Evolutionary conservation across 768 basidiomycete species (phyloP).

Genomic region (Hericium rajendrae): DNA sequence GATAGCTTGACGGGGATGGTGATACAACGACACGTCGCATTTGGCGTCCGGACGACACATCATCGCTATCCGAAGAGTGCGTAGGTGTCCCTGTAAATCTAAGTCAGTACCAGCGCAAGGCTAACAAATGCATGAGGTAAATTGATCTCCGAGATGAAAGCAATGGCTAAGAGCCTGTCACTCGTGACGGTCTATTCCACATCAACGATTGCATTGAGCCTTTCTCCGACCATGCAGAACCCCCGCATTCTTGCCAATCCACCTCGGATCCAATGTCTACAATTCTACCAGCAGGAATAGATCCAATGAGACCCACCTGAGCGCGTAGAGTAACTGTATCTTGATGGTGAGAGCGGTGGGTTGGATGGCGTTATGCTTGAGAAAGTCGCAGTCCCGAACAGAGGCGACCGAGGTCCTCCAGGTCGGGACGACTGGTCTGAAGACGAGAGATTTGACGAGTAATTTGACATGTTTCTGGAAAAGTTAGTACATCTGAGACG

Average conservation of each 20-base stretch:
- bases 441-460: constrained; percentile 14
- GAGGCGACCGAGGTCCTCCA: constrained; percentile 44
- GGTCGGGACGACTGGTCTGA: constrained; percentile 20
- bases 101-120: not conserved
- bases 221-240: not conserved
- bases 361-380: constrained; percentile 42
- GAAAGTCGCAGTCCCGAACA: constrained; percentile 50
- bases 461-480: constrained; percentile 26
- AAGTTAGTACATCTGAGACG: constrained; percentile 20
- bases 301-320: constrained; percentile 33
- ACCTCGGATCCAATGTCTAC: not conserved
- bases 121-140: not conserved
- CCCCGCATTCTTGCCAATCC: not conserved
- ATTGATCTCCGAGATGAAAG: no score
- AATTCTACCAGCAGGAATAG: not conserved
- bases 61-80: constrained; percentile 9
- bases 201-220: not conserved
- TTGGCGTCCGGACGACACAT: constrained; percentile 10
- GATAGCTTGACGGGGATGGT: constrained; percentile 9
- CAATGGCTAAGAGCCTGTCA: no score
- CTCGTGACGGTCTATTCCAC: not conserved
- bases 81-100: constrained; percentile 4
- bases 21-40: constrained; percentile 17
- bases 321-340: constrained; percentile 44
- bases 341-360: constrained; percentile 45